phyloP scores from a whole-genome alignment of 2,329 filamentous ascomycete species.

The Aspergillus latus region DNA sequence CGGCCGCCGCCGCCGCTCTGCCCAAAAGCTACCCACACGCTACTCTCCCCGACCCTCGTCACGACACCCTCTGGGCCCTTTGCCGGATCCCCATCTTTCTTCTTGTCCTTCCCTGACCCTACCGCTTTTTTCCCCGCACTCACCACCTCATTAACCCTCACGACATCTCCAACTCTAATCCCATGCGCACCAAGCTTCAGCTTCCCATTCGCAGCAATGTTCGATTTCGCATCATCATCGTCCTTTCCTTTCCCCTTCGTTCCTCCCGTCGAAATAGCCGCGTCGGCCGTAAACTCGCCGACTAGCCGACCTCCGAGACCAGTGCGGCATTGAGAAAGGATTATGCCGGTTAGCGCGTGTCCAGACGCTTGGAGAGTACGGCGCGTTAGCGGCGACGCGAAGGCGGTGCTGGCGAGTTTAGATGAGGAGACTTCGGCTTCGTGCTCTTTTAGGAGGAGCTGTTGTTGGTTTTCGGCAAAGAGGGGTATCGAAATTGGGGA shows the following conservation, averaged over 20 bases:
- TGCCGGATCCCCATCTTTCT: slow-evolving; percentile 30
- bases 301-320: slow-evolving; percentile 90
- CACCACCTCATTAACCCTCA: slow-evolving; percentile 43
- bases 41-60: slow-evolving; percentile 44
- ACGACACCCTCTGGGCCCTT: slow-evolving; percentile 48
- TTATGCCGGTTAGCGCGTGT: slow-evolving; percentile 52
- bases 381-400: slow-evolving; percentile 44
- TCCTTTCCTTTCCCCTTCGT: slow-evolving; percentile 15
- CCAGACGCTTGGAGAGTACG: slow-evolving; percentile 45
- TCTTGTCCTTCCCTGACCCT: slow-evolving; percentile 26
- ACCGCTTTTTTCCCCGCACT: slow-evolving; percentile 22
- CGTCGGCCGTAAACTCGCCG: slow-evolving; percentile 72
- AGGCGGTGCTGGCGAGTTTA: slow-evolving; percentile 40
- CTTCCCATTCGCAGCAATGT: slow-evolving; percentile 26
- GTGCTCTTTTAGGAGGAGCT: slow-evolving; percentile 46
- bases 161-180: slow-evolving; percentile 50
- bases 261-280: slow-evolving; percentile 57
- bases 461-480: slow-evolving; percentile 46
- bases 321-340: slow-evolving; percentile 73
- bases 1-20: slow-evolving; percentile 35
- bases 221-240: neutral
- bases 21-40: slow-evolving; percentile 48
- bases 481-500: slow-evolving; percentile 37
- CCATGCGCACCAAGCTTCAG: slow-evolving; percentile 46
- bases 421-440: slow-evolving; percentile 47